Evolutionary conservation across 345 rosid genomes (phyloP).

Genomic region (Aethionema arabicum): DNA sequence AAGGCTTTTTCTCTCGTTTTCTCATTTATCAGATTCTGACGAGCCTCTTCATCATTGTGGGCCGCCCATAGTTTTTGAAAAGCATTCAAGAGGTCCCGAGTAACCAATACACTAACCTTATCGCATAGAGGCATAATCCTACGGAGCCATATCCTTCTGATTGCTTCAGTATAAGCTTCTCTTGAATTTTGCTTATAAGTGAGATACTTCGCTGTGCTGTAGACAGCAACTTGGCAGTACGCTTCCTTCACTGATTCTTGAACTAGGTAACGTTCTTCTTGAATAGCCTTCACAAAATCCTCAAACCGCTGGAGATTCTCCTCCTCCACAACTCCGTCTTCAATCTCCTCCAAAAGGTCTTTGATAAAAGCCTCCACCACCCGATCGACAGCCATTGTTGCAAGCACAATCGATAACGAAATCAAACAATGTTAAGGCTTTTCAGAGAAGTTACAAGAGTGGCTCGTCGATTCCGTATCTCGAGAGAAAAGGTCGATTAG

Average conservation of each 20-base stretch:
- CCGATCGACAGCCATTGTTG: constrained; percentile 33
- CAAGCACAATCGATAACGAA: background rate
- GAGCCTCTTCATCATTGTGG: constrained; percentile 35
- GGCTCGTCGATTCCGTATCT: constrained; percentile 21
- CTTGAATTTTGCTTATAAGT: constrained; percentile 19
- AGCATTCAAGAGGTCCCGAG: constrained; percentile 39
- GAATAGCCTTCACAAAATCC: constrained; percentile 42
- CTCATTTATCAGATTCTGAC: constrained; percentile 37
- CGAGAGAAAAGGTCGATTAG: constrained; percentile 19
- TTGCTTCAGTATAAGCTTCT: constrained; percentile 24
- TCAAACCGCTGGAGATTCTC: constrained; percentile 48
- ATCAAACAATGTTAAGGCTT: constrained; percentile 23
- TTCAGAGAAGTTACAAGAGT: constrained; percentile 5
- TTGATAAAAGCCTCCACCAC: constrained; percentile 47
- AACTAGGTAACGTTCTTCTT: constrained; percentile 34
- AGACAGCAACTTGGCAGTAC: constrained; percentile 53
- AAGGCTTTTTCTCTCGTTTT: constrained; percentile 45
- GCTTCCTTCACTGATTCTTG: constrained; percentile 52
- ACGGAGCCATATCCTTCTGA: constrained; percentile 48
- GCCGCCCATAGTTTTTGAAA: constrained; percentile 48
- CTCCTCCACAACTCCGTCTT: constrained; percentile 40
- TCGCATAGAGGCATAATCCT: constrained; percentile 35
- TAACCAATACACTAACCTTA: constrained; percentile 45
- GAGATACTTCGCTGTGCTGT: constrained; percentile 53
- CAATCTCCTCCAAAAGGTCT: constrained; percentile 40